Percentiles rank a stretch among this genome's conserved stretches.
Conservation (phyloP, 139 green algal species). For the Diplosphaera chodatii region DNA sequence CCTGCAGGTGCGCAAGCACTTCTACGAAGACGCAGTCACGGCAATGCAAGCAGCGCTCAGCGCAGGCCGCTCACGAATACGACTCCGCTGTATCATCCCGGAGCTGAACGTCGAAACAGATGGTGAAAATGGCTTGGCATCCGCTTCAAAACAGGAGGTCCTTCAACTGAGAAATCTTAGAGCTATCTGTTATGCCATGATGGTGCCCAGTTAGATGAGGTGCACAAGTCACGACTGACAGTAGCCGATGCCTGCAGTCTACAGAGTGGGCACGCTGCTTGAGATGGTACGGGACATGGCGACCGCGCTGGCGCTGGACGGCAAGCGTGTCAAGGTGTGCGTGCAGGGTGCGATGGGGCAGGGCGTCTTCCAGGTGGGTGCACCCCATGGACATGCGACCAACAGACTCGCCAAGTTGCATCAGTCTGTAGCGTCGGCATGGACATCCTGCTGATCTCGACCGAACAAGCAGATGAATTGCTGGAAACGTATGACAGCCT, state of each 20-base stretch:
- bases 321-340: constrained; percentile 66
- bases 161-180: too few species aligned
- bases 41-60: not conserved
- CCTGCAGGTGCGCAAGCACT: not conserved
- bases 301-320: constrained; percentile 55
- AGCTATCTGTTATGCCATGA: too few species aligned
- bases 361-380: constrained; percentile 63
- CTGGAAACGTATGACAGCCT: too few species aligned
- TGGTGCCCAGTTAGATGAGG: too few species aligned
- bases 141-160: too few species aligned
- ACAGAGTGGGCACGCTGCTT: constrained; percentile 72
- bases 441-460: not conserved
- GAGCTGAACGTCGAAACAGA: constrained; percentile 64
- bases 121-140: not conserved
- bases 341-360: constrained; percentile 68
- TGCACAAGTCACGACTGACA: too few species aligned
- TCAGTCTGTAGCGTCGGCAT: not conserved
- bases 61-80: not conserved
- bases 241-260: constrained; percentile 40
- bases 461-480: not conserved
- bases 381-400: too few species aligned
- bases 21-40: not conserved
- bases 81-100: constrained; percentile 22
- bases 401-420: too few species aligned
- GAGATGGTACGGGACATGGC: constrained; percentile 71